Evolutionary conservation across 768 basidiomycete genomes (phyloP).

Genomic region (Lactarius evosmus): DNA sequence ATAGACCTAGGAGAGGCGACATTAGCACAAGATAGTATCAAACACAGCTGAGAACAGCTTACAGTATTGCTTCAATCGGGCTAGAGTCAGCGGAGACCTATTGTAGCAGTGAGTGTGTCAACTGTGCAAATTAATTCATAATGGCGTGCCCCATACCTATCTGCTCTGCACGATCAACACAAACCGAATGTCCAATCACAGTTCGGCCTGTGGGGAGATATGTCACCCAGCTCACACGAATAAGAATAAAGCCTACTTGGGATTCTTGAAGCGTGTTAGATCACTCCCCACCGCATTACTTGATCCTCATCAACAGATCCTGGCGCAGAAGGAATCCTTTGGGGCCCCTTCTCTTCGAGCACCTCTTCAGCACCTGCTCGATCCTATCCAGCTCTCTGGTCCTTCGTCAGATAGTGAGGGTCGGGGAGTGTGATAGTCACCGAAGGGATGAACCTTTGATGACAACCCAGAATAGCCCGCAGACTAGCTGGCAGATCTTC

Average conservation of each 20-base stretch:
- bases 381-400: not conserved
- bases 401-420: not conserved
- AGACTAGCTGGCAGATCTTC: not conserved
- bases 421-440: not conserved
- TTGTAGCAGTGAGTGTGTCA: not conserved
- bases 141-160: not conserved
- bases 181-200: not conserved
- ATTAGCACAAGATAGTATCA: not conserved
- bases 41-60: not conserved
- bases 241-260: not conserved
- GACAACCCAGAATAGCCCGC: not conserved
- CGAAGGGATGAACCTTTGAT: not conserved
- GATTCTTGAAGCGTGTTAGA: not conserved
- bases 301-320: not conserved
- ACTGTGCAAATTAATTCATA: no score
- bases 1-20: not conserved
- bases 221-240: not conserved
- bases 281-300: not conserved
- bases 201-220: no score
- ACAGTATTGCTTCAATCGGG: not conserved
- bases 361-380: not conserved
- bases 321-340: not conserved
- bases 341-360: not conserved
- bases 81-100: not conserved
- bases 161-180: not conserved